Conservation (phyloP, 2,329 filamentous ascomycete species). For the Calonectria pseudoturangicola region DNA sequence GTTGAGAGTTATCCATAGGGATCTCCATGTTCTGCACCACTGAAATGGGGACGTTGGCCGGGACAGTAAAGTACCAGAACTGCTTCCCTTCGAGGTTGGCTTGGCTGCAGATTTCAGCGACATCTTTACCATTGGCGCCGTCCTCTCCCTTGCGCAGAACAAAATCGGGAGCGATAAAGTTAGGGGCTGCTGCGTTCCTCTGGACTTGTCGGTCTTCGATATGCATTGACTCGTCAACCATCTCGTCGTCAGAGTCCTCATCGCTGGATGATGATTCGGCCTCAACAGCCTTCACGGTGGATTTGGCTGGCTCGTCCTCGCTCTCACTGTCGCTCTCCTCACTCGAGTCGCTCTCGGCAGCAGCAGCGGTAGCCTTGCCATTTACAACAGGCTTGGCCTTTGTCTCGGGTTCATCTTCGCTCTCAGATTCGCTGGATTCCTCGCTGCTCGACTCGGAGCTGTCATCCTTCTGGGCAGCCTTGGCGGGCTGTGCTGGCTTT, state of each 20-base stretch:
- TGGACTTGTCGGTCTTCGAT: conserved; percentile 57
- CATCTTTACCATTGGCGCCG: conserved; percentile 64
- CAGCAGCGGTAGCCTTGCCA: conserved; percentile 40
- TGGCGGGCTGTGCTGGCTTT: conserved; percentile 41
- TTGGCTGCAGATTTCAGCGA: conserved; percentile 74
- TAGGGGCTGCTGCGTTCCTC: conserved; percentile 63
- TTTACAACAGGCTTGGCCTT: conserved; percentile 46
- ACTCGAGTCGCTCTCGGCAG: conserved; percentile 50
- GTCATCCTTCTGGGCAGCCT: conserved; percentile 42
- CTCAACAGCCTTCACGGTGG: conserved; percentile 40
- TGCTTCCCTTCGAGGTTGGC: conserved; percentile 81
- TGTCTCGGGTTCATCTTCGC: conserved; percentile 48
- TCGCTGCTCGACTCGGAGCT: conserved; percentile 50
- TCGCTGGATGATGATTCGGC: conserved; percentile 45
- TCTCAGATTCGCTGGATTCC: conserved; percentile 55
- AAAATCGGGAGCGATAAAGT: conserved; percentile 71
- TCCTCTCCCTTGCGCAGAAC: conserved; percentile 69
- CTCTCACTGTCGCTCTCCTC: conserved; percentile 52
- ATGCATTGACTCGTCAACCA: conserved; percentile 64
- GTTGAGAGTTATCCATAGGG: conserved; percentile 71
- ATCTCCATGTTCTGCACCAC: conserved; percentile 80
- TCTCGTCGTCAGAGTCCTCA: conserved; percentile 56
- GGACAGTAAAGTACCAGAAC: conserved; percentile 87
- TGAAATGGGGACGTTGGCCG: conserved; percentile 80
- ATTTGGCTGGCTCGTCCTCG: conserved; percentile 43